phyloP scores from a whole-genome alignment of 768 basidiomycete species.

The Mrakia gelida region DNA sequence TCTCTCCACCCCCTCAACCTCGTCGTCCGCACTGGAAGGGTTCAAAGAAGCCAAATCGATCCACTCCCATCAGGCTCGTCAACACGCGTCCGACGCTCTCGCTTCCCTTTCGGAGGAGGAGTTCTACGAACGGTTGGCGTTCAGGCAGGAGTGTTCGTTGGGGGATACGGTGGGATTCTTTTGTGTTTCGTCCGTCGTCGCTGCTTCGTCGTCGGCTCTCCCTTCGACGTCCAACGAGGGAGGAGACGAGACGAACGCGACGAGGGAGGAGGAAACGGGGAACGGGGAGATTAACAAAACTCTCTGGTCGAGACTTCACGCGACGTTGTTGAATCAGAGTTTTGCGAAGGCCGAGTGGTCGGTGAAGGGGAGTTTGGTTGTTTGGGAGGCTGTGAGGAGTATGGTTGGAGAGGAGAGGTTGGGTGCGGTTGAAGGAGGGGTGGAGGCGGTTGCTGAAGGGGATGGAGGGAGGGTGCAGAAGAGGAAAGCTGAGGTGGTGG shows the following conservation, averaged over 20 bases:
- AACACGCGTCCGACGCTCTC: conserved; percentile 20
- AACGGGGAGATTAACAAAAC: conserved; percentile 13
- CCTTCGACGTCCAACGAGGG: conserved; percentile 37
- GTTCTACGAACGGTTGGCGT: conserved; percentile 97
- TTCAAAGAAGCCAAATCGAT: conserved; percentile 38
- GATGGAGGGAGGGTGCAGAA: conserved; percentile 35
- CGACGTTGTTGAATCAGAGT: conserved; percentile 22
- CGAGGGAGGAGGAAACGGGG: not conserved
- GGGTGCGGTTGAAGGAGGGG: conserved; percentile 52
- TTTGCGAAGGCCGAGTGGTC: conserved; percentile 19
- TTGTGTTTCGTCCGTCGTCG: conserved; percentile 50
- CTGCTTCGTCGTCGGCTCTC: conserved; percentile 13
- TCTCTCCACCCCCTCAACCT: conserved; percentile 24
- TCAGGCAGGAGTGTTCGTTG: conserved; percentile 86
- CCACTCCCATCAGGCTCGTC: not conserved
- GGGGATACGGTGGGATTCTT: conserved; percentile 95
- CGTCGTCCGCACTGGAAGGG: conserved; percentile 7
- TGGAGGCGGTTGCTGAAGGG: conserved; percentile 54
- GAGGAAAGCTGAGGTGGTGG: conserved; percentile 1
- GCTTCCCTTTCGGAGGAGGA: conserved; percentile 52
- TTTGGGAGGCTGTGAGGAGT: conserved; percentile 77
- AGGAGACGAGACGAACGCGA: conserved; percentile 44
- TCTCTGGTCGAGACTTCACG: conserved; percentile 14
- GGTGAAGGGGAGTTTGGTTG: conserved; percentile 48
- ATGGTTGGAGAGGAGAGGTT: conserved; percentile 57